These are phyloP conservation scores for Dissophora globulifera DNA, from an alignment of 192 early-diverging fungal species.

Conservation along the genomic window DNA sequence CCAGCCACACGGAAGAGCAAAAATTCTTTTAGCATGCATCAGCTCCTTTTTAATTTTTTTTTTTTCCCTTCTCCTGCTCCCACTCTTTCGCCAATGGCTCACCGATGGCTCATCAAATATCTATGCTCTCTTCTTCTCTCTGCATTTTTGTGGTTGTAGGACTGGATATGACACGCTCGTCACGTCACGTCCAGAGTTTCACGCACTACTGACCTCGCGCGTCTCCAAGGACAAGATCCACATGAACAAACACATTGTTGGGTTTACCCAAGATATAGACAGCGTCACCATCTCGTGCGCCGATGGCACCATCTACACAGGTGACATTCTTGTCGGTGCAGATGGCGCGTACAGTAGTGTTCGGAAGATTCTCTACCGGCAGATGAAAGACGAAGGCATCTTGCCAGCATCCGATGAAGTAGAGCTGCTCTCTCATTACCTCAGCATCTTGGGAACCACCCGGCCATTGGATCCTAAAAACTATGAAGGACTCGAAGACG, in stretches of 20 bases:
- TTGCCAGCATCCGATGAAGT: constrained; percentile 10
- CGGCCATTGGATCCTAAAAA: constrained; percentile 25
- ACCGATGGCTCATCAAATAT: too few species aligned
- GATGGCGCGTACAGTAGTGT: constrained; percentile 29
- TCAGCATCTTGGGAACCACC: constrained; percentile 30
- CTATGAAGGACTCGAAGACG: constrained; percentile 27
- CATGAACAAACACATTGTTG: constrained; percentile 23
- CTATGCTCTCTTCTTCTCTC: too few species aligned
- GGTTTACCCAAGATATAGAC: constrained; percentile 14
- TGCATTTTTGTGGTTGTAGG: too few species aligned
- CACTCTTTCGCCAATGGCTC: too few species aligned
- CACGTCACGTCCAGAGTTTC: constrained; percentile 25
- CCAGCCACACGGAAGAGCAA: too few species aligned
- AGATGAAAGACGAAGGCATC: constrained; percentile 20
- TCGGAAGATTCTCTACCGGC: constrained; percentile 17
- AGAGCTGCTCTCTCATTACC: constrained; percentile 4
- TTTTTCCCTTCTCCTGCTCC: too few species aligned
- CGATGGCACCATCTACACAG: constrained; percentile 19
- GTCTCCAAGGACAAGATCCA: constrained; percentile 35
- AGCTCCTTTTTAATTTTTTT: background rate
- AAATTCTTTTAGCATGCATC: too few species aligned
- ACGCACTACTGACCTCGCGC: constrained; percentile 12
- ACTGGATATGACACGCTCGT: constrained; percentile 22
- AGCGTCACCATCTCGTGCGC: constrained; percentile 35
- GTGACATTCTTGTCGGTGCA: constrained; percentile 35